Base-by-base conservation (phyloP, 495 filamentous ascomycete genomes). In the Penicillium salamii region DNA sequence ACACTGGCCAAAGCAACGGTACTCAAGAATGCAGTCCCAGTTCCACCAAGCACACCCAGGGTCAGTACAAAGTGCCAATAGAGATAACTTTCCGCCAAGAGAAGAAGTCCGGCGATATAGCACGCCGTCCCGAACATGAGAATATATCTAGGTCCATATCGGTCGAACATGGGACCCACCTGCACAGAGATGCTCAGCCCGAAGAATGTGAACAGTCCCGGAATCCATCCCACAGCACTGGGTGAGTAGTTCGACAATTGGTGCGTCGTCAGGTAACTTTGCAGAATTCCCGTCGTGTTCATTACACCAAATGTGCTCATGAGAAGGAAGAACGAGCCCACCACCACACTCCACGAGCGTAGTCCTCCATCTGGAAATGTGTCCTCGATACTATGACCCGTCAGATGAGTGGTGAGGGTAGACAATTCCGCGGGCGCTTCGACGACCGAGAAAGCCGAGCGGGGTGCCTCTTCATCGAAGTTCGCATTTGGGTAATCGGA, bases 31-130 rank as follows among this genome's bases (percentile, higher is more conserved):
- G 83, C 82, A 14, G 76, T 74, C 0, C 78, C 78, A 0, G 77
- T 63, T 0, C 85, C 85, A 2, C 74, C 75, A 5, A 86, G 59
- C 0, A 87, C 63, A 5, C 80, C 81, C 55, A 85, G 79, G 3
- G 74, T 75, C 5, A 87, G 72, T 38, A 87, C 66, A 62, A 86
- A 85, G 21, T 88, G 85, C 72, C 84, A 88, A 55, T 85, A 88
- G 26, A 69, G 65, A 59, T 49, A 65, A 46, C 72, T 78, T 36
- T 71, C 53, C 50, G 66, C 80, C 17, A 84, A 60, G 9, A 87
- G 58, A 42, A 87, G 54, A 33, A 86, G 58, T 19, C 76, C 78
- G 2, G 74, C 57, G 14, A 78, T 62, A 14, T 85, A 75, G 18
- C 76, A 59, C 14, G 62, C 38, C 21, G 78, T 77, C 0, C 84